A percentile compares a stretch with the other conserved stretches of the same genome.
Evolutionary conservation across 768 basidiomycete genomes (phyloP).

Genomic region (Termitomyces sp.): DNA sequence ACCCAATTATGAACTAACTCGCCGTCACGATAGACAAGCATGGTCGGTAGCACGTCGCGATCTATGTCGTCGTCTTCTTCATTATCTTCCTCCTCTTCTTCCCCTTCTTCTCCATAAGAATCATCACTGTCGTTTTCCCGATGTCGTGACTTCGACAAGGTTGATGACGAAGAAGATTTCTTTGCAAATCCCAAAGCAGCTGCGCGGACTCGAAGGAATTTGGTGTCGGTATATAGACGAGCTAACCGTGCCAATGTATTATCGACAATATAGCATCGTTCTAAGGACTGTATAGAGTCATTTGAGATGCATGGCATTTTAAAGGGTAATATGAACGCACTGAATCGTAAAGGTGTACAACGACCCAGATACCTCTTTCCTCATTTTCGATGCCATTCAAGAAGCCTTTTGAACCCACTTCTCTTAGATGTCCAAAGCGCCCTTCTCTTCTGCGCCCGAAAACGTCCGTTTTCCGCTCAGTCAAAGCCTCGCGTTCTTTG

Average conservation of each 20-base stretch:
- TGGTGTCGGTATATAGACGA: constrained; percentile 61
- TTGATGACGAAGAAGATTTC: constrained; percentile 13
- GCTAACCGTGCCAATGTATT: constrained; percentile 63
- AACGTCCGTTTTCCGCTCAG: constrained; percentile 30
- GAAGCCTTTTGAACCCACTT: constrained; percentile 71
- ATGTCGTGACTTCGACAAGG: constrained; percentile 24
- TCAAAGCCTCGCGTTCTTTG: constrained; percentile 33
- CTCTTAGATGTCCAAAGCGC: constrained; percentile 71
- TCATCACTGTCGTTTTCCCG: constrained; percentile 15
- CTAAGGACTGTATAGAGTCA: constrained; percentile 48
- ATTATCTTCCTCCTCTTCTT: constrained; percentile 37
- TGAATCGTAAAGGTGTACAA: constrained; percentile 81
- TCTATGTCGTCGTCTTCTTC: constrained; percentile 62
- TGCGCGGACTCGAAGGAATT: constrained; percentile 81
- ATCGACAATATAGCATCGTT: constrained; percentile 69
- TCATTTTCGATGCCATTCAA: constrained; percentile 72
- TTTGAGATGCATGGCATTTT: neutral
- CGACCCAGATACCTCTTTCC: constrained; percentile 65
- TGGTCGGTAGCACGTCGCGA: constrained; percentile 72
- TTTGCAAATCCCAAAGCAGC: constrained; percentile 66
- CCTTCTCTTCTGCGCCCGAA: constrained; percentile 47
- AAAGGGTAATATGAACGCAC: constrained; percentile 34
- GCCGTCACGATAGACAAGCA: constrained; percentile 74
- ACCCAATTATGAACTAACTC: constrained; percentile 89
- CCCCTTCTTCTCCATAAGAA: constrained; percentile 28